Conservation (phyloP, 2,329 filamentous ascomycete species). For the Paraconiothyrium sp. region DNA sequence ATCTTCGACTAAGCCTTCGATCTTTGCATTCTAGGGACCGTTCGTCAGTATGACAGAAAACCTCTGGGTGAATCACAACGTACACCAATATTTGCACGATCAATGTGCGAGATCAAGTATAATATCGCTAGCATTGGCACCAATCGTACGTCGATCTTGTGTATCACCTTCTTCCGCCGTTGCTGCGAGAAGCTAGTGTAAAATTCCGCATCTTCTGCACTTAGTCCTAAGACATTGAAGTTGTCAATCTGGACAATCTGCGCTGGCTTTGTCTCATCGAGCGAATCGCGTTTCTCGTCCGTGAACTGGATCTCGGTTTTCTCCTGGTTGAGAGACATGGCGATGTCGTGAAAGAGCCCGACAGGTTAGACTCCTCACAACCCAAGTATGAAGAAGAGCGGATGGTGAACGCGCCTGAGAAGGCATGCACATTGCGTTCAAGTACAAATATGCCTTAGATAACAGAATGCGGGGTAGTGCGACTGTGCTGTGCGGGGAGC, state of each 20-base stretch:
- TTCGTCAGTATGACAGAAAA: not conserved
- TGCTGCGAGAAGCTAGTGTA: slow-evolving; percentile 46
- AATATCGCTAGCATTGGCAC: slow-evolving; percentile 54
- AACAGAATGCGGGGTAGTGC: not conserved
- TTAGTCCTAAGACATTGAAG: slow-evolving; percentile 31
- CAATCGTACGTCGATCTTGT: slow-evolving; percentile 37
- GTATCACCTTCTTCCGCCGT: slow-evolving; percentile 55
- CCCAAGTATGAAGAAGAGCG: not conserved
- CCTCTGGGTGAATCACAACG: not conserved
- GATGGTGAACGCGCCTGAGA: not conserved
- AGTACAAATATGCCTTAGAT: not conserved
- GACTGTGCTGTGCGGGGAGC: slow-evolving; percentile 1
- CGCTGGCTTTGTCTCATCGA: slow-evolving; percentile 27
- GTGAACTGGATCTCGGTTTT: slow-evolving; percentile 35
- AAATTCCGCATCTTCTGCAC: slow-evolving; percentile 19
- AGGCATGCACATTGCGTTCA: not conserved
- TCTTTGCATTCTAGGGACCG: slow-evolving; percentile 60
- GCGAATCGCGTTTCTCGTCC: slow-evolving; percentile 33
- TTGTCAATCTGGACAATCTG: slow-evolving; percentile 39
- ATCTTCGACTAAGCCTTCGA: slow-evolving; percentile 70
- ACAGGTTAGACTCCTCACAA: not conserved
- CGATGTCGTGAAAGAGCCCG: slow-evolving; percentile 1
- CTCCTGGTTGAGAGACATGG: slow-evolving; percentile 29
- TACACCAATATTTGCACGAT: slow-evolving; percentile 70
- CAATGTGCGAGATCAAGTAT: slow-evolving; percentile 59